Conservation (phyloP, 2,329 filamentous ascomycete genomes). For the Chaetomium globosum region DNA sequence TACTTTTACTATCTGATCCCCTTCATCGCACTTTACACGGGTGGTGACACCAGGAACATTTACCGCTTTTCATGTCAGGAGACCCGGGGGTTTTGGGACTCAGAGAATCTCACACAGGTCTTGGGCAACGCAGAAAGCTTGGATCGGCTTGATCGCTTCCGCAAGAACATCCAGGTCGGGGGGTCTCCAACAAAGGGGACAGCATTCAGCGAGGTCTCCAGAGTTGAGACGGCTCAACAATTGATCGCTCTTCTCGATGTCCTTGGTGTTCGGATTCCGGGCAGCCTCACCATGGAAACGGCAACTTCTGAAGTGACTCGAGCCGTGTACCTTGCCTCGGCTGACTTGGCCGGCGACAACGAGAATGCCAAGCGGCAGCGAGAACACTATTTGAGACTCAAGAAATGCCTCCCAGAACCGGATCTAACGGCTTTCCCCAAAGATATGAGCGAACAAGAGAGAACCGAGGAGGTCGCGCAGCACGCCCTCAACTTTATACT, state of each 20-base stretch:
- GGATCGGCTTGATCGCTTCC: not conserved
- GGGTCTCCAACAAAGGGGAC: not conserved
- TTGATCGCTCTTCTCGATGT: slow-evolving; percentile 35
- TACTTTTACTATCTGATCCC: slow-evolving; percentile 41
- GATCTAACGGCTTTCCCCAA: not conserved
- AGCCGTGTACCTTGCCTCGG: slow-evolving; percentile 34
- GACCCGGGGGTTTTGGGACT: not conserved
- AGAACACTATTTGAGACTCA: not conserved
- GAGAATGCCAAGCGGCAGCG: not conserved
- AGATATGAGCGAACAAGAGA: slow-evolving; percentile 11
- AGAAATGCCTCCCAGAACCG: not conserved
- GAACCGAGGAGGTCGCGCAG: slow-evolving; percentile 26
- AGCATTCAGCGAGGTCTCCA: not conserved
- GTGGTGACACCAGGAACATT: slow-evolving; percentile 32
- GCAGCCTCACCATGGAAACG: slow-evolving; percentile 33
- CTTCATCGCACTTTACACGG: slow-evolving; percentile 38
- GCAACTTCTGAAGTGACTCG: slow-evolving; percentile 35
- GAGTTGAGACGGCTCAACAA: slow-evolving; percentile 29
- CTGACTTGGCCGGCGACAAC: slow-evolving; percentile 17
- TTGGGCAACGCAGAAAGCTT: not conserved
- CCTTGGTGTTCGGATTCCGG: slow-evolving; percentile 35
- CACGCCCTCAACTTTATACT: slow-evolving; percentile 37
- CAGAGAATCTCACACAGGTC: not conserved
- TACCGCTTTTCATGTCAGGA: slow-evolving; percentile 7
- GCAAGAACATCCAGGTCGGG: not conserved